Conservation (phyloP, 148 eudicot genomes). For the Rhododendron griersonianum region DNA sequence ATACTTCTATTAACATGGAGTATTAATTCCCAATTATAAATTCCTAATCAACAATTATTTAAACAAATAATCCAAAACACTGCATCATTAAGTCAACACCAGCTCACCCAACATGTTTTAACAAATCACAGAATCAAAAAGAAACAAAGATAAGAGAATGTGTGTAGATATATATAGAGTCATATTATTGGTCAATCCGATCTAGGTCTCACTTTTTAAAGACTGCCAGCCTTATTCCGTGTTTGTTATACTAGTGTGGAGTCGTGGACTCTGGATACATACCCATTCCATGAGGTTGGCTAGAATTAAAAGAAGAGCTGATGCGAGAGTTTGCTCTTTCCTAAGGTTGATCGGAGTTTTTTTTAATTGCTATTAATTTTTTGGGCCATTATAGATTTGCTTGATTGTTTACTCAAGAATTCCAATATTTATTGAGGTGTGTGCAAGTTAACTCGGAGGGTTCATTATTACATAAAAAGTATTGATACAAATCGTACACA, state of each 20-base stretch:
- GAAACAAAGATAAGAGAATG: not conserved
- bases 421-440: not conserved
- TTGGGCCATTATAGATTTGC: not conserved
- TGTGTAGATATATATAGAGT: not conserved
- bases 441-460: accelerated
- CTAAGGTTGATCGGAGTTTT: no score
- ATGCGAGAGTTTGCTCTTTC: no score
- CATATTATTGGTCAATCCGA: not conserved
- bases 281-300: not conserved
- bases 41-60: not conserved
- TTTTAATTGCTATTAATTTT: not conserved
- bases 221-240: not conserved
- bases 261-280: not conserved
- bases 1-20: not conserved
- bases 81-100: not conserved
- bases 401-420: no score
- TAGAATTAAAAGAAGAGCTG: no score
- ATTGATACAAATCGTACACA: no score
- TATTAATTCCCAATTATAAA: not conserved
- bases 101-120: not conserved
- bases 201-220: not conserved
- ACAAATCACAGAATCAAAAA: not conserved
- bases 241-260: not conserved
- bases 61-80: not conserved
- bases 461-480: no score